These are phyloP conservation scores for Eucalyptus urophylla DNA, from an alignment of 345 rosid species.

Conservation along the genomic window DNA sequence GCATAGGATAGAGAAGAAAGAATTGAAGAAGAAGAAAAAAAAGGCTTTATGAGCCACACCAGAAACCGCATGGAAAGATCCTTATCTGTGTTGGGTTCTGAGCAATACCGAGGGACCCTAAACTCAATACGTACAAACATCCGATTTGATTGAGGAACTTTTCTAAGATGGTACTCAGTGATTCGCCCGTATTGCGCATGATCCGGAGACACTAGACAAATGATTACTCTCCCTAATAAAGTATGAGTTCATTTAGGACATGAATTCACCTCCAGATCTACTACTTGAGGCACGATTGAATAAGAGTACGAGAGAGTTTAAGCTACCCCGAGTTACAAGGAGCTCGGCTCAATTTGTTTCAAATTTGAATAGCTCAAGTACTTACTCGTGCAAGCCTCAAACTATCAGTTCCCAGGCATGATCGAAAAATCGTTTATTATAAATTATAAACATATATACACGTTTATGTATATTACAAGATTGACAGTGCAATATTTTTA, in stretches of 20 bases:
- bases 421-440: not conserved
- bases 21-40: not conserved
- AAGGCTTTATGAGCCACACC: not conserved
- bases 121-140: not conserved
- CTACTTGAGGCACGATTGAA: not conserved
- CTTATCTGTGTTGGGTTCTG: not conserved
- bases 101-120: not conserved
- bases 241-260: not conserved
- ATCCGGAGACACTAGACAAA: not conserved
- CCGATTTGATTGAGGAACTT: not conserved
- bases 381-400: not conserved
- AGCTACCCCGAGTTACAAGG: not conserved
- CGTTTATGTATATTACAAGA: not conserved
- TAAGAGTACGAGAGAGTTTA: not conserved
- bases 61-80: not conserved
- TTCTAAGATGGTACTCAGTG: not conserved
- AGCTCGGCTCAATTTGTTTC: not conserved
- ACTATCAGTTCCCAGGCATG: not conserved
- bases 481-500: not conserved
- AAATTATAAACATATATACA: not conserved
- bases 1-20: not conserved
- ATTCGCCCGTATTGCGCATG: not conserved
- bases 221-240: not conserved
- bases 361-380: not conserved
- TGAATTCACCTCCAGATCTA: not conserved